phyloP scores from a whole-genome alignment of 345 rosid species.

The Triadica sebifera region DNA sequence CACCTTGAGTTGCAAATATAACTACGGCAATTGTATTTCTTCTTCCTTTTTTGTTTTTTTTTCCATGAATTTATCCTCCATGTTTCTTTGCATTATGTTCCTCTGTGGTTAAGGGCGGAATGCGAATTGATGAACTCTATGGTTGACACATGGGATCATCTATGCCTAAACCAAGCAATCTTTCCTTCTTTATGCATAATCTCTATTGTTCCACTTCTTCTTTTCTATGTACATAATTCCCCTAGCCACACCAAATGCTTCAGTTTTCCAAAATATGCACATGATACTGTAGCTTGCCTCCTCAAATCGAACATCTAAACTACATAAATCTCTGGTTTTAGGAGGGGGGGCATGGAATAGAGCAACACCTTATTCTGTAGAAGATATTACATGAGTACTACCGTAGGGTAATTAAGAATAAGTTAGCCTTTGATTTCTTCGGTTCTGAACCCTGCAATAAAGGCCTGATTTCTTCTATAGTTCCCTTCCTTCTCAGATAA shows the following conservation, averaged over 20 bases:
- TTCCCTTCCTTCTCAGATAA: background rate
- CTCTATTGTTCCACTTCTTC: too few relatives aligned
- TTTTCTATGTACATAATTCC: background rate
- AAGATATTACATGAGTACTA: background rate
- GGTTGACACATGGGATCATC: background rate
- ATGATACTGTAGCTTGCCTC: background rate
- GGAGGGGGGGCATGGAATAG: background rate
- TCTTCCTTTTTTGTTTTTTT: background rate
- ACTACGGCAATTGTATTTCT: background rate
- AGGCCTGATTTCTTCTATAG: background rate
- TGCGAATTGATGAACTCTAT: background rate
- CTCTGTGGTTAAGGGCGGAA: background rate
- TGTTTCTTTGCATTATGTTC: background rate
- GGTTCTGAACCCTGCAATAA: background rate
- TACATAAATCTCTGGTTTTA: background rate
- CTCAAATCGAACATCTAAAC: background rate
- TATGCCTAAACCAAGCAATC: background rate
- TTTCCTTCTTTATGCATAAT: background rate
- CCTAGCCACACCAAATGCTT: background rate
- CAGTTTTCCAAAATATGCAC: background rate
- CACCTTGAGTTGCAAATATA: background rate
- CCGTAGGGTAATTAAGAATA: background rate
- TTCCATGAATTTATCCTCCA: background rate
- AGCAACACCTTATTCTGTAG: background rate
- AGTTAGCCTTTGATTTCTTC: background rate